Percentiles rank a stretch among this genome's conserved stretches.
phyloP scores from a whole-genome alignment of 2,329 filamentous ascomycete species.

The Aspergillus udagawae region DNA sequence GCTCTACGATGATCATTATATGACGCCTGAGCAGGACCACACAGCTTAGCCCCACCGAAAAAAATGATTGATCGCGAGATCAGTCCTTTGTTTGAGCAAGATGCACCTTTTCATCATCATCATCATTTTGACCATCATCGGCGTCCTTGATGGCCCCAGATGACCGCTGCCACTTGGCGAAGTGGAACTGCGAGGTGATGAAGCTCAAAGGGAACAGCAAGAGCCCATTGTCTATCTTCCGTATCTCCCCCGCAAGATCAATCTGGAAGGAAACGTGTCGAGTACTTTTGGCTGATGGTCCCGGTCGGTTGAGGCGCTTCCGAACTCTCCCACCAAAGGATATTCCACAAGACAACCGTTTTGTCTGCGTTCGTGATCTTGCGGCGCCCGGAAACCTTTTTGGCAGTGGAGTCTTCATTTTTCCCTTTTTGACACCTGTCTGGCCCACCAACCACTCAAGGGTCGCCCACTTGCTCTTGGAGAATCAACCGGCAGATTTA shows the following conservation, averaged over 20 bases:
- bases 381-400: constrained; percentile 13
- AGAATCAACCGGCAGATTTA: constrained; percentile 8
- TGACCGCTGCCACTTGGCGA: not conserved
- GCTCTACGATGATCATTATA: not conserved
- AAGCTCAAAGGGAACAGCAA: not conserved
- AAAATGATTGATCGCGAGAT: not conserved
- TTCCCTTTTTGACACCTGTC: constrained; percentile 20
- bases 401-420: constrained; percentile 17
- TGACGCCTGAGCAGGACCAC: not conserved
- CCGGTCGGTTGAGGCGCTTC: not conserved
- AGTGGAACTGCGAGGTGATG: not conserved
- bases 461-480: constrained; percentile 4
- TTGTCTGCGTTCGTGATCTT: constrained; percentile 6
- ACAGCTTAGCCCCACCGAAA: not conserved
- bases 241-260: not conserved
- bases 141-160: not conserved
- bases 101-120: not conserved
- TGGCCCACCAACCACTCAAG: constrained; percentile 18
- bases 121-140: not conserved
- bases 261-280: not conserved
- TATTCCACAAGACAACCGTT: not conserved
- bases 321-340: not conserved
- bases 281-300: not conserved
- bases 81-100: not conserved
- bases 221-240: not conserved